Percentiles rank a stretch among this genome's conserved stretches.
Conservation (phyloP, 108 stramenopile species). For the Discostella pseudostelligera region DNA sequence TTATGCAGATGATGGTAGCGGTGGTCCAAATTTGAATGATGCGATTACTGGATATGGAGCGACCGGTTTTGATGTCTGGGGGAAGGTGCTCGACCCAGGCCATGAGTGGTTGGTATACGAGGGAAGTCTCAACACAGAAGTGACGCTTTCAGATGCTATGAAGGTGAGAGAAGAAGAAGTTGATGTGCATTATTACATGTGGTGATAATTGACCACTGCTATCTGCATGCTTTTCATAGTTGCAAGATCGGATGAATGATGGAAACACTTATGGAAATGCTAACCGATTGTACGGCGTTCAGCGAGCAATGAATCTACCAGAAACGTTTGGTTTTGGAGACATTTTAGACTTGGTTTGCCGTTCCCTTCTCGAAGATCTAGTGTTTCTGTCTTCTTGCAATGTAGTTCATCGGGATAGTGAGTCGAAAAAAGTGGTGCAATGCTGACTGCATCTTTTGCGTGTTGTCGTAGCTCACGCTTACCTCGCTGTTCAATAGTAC, state of each 20-base stretch:
- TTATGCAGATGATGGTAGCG: conserved; percentile 36
- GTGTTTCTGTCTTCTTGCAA: conserved; percentile 51
- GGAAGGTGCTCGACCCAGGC: conserved; percentile 15
- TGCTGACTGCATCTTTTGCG: neutral
- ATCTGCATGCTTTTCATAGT: neutral
- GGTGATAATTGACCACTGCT: too few relatives aligned
- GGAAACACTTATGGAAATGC: conserved; percentile 17
- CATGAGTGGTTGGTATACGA: conserved; percentile 65
- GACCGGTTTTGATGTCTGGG: conserved; percentile 32
- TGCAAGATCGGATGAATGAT: conserved; percentile 31
- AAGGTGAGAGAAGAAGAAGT: conserved; percentile 12
- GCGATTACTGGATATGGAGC: conserved; percentile 18
- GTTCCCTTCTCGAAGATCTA: conserved; percentile 51
- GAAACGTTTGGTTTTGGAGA: conserved; percentile 49
- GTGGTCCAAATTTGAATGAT: conserved; percentile 14
- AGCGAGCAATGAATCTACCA: conserved; percentile 47
- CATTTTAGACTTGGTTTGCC: conserved; percentile 50
- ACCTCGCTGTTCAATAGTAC: conserved; percentile 29
- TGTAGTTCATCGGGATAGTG: conserved; percentile 72
- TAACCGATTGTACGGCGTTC: conserved; percentile 47
- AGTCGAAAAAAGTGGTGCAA: conserved; percentile 1
- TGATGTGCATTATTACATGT: neutral
- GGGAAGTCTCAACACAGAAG: conserved; percentile 32
- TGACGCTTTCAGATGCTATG: conserved; percentile 53
- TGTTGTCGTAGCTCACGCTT: neutral